Percentiles rank a stretch among this genome's conserved stretches.
Conservation (phyloP, 2,329 filamentous ascomycete species). For the Cercospora sojina region DNA sequence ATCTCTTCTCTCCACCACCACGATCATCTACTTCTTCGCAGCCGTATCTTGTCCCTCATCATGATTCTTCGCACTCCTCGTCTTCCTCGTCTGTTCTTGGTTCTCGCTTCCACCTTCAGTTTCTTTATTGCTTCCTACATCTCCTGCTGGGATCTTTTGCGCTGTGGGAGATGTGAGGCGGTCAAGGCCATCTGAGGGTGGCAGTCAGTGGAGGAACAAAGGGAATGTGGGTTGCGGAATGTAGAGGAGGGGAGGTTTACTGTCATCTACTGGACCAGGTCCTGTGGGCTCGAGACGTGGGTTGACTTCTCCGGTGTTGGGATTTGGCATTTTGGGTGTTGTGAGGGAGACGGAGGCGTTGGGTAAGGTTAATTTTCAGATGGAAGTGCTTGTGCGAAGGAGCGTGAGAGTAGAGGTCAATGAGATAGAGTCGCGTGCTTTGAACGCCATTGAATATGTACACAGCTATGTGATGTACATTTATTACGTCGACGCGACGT, state of each 20-base stretch:
- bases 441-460: neutral
- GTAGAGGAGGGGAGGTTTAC: neutral
- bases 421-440: neutral
- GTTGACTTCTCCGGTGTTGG: conserved; percentile 18
- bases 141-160: conserved; percentile 8
- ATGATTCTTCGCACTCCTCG: conserved; percentile 15
- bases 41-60: conserved; percentile 12
- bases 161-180: neutral
- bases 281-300: conserved; percentile 13
- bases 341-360: neutral
- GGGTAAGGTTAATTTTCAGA: too few relatives aligned
- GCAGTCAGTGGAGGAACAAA: neutral
- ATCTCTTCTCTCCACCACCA: neutral
- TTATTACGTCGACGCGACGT: conserved; percentile 10
- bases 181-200: neutral
- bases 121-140: conserved; percentile 15
- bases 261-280: conserved; percentile 7
- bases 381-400: neutral
- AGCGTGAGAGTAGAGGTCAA: too few relatives aligned
- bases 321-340: conserved; percentile 13
- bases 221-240: neutral
- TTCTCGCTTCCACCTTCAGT: conserved; percentile 15
- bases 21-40: conserved; percentile 13
- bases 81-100: conserved; percentile 14
- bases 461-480: neutral